These are phyloP conservation scores for Rhizoclosmatium sp. DNA, from an alignment of 192 early-diverging fungal species.

Conservation along the genomic window DNA sequence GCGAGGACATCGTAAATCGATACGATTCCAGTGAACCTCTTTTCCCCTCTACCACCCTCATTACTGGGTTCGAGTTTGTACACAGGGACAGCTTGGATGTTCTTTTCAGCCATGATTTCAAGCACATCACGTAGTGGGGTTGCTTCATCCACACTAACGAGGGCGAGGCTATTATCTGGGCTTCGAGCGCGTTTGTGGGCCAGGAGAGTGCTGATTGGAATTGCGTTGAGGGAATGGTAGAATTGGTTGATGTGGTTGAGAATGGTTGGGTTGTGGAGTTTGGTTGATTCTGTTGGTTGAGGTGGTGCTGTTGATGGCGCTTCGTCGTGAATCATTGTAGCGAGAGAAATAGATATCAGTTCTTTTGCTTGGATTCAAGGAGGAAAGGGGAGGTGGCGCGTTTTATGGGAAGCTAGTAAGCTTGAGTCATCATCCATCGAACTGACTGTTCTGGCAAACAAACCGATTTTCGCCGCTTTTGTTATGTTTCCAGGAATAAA, in stretches of 20 bases:
- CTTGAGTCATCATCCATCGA: background rate
- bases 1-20: conserved; percentile 59
- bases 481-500: too few relatives aligned
- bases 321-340: background rate
- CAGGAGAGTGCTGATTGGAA: conserved; percentile 43
- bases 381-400: background rate
- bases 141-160: conserved; percentile 47
- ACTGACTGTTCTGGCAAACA: too few relatives aligned
- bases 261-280: background rate
- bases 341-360: background rate
- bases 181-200: conserved; percentile 36
- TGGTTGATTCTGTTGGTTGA: background rate
- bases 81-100: conserved; percentile 54
- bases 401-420: background rate
- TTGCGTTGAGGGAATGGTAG: conserved; percentile 30
- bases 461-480: too few relatives aligned
- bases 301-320: background rate
- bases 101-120: conserved; percentile 36
- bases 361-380: background rate
- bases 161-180: background rate
- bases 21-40: conserved; percentile 52
- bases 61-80: conserved; percentile 6
- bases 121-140: conserved; percentile 48
- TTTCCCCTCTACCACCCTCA: background rate
- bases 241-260: background rate